These are phyloP conservation scores for Thoreauomyces humboldtii DNA, from an alignment of 192 early-diverging fungal genomes.

Conservation along the genomic window DNA sequence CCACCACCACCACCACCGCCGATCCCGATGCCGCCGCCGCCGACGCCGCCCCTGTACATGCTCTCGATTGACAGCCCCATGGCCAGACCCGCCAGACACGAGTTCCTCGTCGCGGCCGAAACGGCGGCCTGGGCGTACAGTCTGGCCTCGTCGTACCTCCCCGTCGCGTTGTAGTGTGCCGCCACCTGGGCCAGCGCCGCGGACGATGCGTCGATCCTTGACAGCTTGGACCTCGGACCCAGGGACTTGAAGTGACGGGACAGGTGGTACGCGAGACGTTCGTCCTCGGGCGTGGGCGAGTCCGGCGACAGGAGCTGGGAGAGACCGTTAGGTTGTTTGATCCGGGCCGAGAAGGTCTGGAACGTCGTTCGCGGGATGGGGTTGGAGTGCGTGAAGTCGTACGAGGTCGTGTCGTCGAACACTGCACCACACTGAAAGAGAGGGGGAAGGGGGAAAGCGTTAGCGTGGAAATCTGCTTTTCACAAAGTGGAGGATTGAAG, in stretches of 20 bases:
- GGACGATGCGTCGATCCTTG: slow-evolving; percentile 29
- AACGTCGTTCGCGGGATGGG: slow-evolving; percentile 36
- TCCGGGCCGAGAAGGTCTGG: slow-evolving; percentile 28
- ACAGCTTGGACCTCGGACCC: slow-evolving; percentile 44
- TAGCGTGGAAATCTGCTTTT: background rate
- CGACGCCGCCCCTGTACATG: slow-evolving; percentile 16
- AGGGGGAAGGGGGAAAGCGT: background rate
- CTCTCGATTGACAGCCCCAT: slow-evolving; percentile 43
- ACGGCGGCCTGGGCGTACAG: slow-evolving; percentile 48
- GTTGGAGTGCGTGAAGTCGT: slow-evolving; percentile 36
- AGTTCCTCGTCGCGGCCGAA: slow-evolving; percentile 36
- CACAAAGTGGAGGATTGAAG: background rate
- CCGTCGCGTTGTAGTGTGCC: slow-evolving; percentile 44
- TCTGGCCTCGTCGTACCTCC: slow-evolving; percentile 46
- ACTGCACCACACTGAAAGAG: slow-evolving; percentile 42
- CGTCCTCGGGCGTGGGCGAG: slow-evolving; percentile 32
- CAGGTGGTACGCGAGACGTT: slow-evolving; percentile 45
- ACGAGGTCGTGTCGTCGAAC: slow-evolving; percentile 46
- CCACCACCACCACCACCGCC: background rate
- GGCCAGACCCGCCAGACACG: slow-evolving; percentile 34
- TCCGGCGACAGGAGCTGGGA: slow-evolving; percentile 18
- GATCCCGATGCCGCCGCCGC: background rate
- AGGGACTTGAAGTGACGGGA: slow-evolving; percentile 49
- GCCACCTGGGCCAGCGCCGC: slow-evolving; percentile 35
- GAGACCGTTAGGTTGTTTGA: slow-evolving; percentile 39